Evolutionary conservation across 257 asterid species (phyloP).

Genomic region (Anisodus tanguticus): DNA sequence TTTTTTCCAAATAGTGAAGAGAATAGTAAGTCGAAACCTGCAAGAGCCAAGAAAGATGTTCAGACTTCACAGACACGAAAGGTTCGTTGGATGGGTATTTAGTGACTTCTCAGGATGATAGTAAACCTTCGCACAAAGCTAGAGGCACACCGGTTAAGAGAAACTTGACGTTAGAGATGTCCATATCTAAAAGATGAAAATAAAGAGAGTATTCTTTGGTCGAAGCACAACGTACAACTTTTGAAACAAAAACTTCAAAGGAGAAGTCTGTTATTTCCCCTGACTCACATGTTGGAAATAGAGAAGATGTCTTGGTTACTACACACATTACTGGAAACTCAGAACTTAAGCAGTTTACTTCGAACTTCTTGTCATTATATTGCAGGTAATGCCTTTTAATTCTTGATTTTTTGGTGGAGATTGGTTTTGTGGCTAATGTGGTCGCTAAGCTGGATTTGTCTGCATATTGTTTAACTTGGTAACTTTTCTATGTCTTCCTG

Average conservation of each 20-base stretch:
- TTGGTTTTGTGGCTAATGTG: constrained; percentile 20
- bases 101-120: constrained; percentile 55
- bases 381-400: constrained; percentile 59
- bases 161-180: constrained; percentile 60
- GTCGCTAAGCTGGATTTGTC: constrained; percentile 27
- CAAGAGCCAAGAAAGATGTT: constrained; percentile 61
- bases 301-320: constrained; percentile 39
- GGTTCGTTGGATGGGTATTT: constrained; percentile 62
- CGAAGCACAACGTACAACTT: constrained; percentile 39
- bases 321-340: constrained; percentile 40
- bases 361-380: constrained; percentile 68
- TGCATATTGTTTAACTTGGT: constrained; percentile 34
- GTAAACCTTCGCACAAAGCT: constrained; percentile 40
- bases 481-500: constrained; percentile 26
- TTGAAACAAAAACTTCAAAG: constrained; percentile 35
- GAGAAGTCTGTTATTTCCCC: constrained; percentile 33
- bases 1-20: constrained; percentile 33
- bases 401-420: constrained; percentile 9
- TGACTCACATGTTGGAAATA: constrained; percentile 36
- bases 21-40: constrained; percentile 73
- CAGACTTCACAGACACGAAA: constrained; percentile 53
- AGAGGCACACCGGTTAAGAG: constrained; percentile 52
- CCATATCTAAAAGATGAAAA: constrained; percentile 47
- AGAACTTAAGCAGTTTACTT: constrained; percentile 63
- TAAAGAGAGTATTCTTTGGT: constrained; percentile 30